Conservation (phyloP, 1,139 yeast genomes). For the Scheffersomyces segobiensis region DNA sequence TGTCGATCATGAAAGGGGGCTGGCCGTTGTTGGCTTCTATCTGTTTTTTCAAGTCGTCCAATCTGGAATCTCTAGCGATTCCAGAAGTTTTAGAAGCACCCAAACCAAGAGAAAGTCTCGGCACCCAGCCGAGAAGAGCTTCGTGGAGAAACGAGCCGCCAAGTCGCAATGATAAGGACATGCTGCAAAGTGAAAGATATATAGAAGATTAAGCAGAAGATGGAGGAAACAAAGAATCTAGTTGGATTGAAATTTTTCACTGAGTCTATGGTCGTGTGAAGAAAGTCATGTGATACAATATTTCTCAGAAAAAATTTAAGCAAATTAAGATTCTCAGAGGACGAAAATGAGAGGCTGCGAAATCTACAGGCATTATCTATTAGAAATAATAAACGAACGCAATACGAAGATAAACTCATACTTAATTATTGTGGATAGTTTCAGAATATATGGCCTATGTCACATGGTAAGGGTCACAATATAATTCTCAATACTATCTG, state of each 20-base stretch:
- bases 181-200: constrained; percentile 3
- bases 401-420: no score
- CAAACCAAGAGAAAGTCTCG: constrained; percentile 13
- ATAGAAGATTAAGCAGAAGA: background rate
- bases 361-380: background rate
- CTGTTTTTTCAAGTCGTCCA: constrained; percentile 32
- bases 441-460: background rate
- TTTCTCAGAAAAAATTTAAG: background rate
- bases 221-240: background rate
- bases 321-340: background rate
- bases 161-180: constrained; percentile 27
- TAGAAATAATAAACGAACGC: no score
- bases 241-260: background rate
- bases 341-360: background rate
- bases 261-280: background rate
- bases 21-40: constrained; percentile 26
- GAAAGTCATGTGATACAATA: background rate
- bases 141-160: constrained; percentile 14
- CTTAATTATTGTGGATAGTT: background rate
- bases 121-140: constrained; percentile 20
- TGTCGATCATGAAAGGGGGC: constrained; percentile 44
- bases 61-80: constrained; percentile 13
- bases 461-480: background rate
- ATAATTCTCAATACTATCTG: background rate
- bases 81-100: background rate